These are phyloP conservation scores for Cryphonectria japonica DNA, from an alignment of 2,329 filamentous ascomycete genomes.

Conservation along the genomic window DNA sequence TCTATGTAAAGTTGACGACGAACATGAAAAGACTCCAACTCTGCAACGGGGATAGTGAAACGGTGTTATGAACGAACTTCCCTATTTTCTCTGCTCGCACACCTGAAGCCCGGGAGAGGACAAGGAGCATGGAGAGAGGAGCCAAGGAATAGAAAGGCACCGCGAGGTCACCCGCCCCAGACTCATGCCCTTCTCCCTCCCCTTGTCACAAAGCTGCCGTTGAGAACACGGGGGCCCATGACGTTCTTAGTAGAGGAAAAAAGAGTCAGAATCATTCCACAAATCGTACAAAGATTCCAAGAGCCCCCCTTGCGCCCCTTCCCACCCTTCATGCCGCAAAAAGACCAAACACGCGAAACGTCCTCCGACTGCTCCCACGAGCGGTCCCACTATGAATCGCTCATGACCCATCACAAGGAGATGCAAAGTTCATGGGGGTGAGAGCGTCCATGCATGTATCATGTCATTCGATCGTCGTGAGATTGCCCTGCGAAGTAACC, in stretches of 20 bases:
- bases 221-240: constrained; percentile 27
- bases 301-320: constrained; percentile 38
- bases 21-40: constrained; percentile 29
- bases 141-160: constrained; percentile 14
- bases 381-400: constrained; percentile 31
- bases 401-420: constrained; percentile 35
- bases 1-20: constrained; percentile 29
- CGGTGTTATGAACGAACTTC: constrained; percentile 26
- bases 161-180: constrained; percentile 19
- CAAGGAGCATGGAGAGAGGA: constrained; percentile 17
- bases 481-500: constrained; percentile 62
- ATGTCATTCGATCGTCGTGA: constrained; percentile 56
- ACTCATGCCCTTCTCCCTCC: constrained; percentile 19
- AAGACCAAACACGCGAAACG: constrained; percentile 36
- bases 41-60: constrained; percentile 25
- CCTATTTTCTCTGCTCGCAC: constrained; percentile 24
- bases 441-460: constrained; percentile 39
- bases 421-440: constrained; percentile 42
- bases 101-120: constrained; percentile 24
- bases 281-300: constrained; percentile 44
- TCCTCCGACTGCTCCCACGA: constrained; percentile 34
- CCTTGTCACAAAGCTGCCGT: constrained; percentile 25
- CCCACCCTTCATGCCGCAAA: constrained; percentile 32
- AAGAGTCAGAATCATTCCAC: constrained; percentile 35
- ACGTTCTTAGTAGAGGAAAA: constrained; percentile 27